Conservation (phyloP, 768 basidiomycete species). For the Lactarius indigo region DNA sequence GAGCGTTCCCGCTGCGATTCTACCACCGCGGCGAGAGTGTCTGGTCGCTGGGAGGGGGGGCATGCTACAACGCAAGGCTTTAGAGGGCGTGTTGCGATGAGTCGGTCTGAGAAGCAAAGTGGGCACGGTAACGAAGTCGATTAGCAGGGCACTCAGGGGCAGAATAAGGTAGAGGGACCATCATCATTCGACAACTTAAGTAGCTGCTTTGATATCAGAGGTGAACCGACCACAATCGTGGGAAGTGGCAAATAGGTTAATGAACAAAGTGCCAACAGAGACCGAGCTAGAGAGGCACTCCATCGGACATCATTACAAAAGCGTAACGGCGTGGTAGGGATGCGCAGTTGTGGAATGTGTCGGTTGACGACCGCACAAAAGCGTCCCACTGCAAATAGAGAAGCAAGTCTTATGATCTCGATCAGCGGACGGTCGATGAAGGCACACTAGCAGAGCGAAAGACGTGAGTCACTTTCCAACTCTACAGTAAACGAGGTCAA, state of each 20-base stretch:
- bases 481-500: background rate
- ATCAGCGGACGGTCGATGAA: background rate
- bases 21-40: background rate
- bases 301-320: background rate
- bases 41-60: background rate
- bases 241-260: conserved; percentile 1
- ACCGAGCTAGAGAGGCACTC: background rate
- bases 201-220: background rate
- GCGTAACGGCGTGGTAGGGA: background rate
- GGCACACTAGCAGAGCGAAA: background rate
- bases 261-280: background rate
- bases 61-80: conserved; percentile 3
- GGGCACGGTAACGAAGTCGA: background rate
- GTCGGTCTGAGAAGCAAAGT: background rate
- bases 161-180: background rate
- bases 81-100: background rate
- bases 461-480: background rate
- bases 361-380: background rate
- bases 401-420: background rate
- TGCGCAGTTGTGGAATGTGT: conserved; percentile 11
- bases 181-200: background rate
- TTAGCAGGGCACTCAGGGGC: background rate
- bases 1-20: background rate
- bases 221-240: background rate
- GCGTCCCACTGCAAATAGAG: background rate